These are phyloP conservation scores for Russula sp. DNA, from an alignment of 768 basidiomycete genomes.

Conservation along the genomic window DNA sequence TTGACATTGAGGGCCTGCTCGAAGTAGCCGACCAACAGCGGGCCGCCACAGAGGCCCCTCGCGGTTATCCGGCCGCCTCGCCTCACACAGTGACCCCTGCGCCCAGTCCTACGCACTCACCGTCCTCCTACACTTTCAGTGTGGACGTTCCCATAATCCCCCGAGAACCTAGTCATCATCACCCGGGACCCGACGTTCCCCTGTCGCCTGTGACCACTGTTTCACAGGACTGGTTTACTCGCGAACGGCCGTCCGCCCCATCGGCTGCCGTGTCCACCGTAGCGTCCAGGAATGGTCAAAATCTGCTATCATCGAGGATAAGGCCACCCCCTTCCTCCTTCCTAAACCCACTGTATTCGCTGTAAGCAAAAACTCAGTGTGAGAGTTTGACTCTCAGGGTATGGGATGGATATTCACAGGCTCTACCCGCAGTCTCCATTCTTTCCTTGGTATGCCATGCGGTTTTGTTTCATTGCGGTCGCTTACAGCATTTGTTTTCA, in stretches of 20 bases:
- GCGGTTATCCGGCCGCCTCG: constrained; percentile 3
- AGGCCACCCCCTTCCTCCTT: constrained; percentile 1
- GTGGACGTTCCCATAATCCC: not conserved
- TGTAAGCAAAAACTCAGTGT: not conserved
- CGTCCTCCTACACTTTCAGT: not conserved
- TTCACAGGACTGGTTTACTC: constrained; percentile 12
- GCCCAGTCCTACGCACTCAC: not conserved
- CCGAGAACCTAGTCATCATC: constrained; percentile 2
- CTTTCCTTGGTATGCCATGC: not conserved
- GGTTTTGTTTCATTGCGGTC: not conserved
- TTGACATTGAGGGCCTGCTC: constrained; percentile 30
- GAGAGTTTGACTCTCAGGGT: constrained; percentile 1
- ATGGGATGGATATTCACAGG: not conserved
- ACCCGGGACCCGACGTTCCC: constrained; percentile 22
- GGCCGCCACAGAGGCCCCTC: constrained; percentile 9
- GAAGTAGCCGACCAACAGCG: constrained; percentile 17
- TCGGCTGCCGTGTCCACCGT: not conserved
- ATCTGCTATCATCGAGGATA: not conserved
- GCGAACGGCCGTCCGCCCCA: not conserved
- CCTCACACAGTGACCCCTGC: not conserved
- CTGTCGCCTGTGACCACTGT: constrained; percentile 11
- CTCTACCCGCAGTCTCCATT: not conserved
- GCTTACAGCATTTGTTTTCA: not conserved
- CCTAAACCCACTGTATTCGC: not conserved
- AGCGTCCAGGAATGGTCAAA: not conserved